Evolutionary conservation across 495 filamentous ascomycete genomes (phyloP), one percentile per base, ranked within the genome.

Genomic region (Saxophila tyrrhenica): DNA sequence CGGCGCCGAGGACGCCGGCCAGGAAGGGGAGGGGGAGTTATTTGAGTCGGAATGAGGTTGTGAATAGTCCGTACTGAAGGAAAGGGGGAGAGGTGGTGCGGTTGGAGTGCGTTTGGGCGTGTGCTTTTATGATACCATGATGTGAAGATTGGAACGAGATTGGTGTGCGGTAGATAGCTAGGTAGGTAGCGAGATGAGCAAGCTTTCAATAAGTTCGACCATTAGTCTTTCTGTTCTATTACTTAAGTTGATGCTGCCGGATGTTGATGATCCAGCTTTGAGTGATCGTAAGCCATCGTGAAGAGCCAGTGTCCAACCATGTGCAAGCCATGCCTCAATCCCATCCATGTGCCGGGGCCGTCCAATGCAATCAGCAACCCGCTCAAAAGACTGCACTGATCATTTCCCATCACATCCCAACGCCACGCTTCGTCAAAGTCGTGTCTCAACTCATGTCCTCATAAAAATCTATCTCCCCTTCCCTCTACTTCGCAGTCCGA

Each of bases 11-110:
- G 21, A 53, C 44, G 50, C 5, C 29, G 29, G 7, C 29, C 7
- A 48, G 48, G 24, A 54, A 39, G 29, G 74, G 59, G 25, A 66
- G 70, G 64, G 76, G 67, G 62, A 76, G 72, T 15, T 68, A 81
- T 53, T 70, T 94, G 22, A 78, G 82, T 17, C 77, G 77, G 65
- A 82, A 86, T 39, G 85, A 90, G 39, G 78, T 95, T 43, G 89
- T 95, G 9, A 84, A 94, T 63, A 88, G 85, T 55, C 87, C 88
- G 29, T 95, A 86, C 55, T 95, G 71, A 69, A 35, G 29, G 29
- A 35, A 13, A 13, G 29, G 5, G 29, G 29, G 13, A 13, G 29
- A 35, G 29, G 29, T 35, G 29, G 29, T 35, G 29, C 7, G 29
- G 13, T 35, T 5, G 29, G 29, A 13, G 29, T 35, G 29, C 7